Evolutionary conservation across 345 rosid species (phyloP).

Genomic region (Eucalyptus grandis): DNA sequence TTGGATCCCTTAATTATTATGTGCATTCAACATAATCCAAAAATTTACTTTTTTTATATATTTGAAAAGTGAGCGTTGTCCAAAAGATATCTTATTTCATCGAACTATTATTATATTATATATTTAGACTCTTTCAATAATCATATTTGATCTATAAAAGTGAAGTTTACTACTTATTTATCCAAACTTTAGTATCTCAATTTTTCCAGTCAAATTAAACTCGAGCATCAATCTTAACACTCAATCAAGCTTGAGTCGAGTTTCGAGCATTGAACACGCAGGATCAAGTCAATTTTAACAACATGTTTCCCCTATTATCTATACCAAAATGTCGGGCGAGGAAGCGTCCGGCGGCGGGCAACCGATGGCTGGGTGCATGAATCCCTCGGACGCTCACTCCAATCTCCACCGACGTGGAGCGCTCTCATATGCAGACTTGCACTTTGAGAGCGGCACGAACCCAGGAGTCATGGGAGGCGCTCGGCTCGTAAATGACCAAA

Average conservation of each 20-base stretch:
- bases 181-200: neutral
- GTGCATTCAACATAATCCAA: too few species aligned
- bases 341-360: neutral
- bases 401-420: neutral
- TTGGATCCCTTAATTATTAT: too few species aligned
- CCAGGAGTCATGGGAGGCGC: neutral
- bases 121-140: too few species aligned
- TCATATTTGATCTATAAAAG: too few species aligned
- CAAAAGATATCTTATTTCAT: too few species aligned
- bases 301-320: neutral
- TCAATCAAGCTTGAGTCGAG: neutral
- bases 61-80: too few species aligned
- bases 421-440: neutral
- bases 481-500: neutral
- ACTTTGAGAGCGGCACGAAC: neutral
- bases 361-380: neutral
- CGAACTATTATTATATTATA: too few species aligned
- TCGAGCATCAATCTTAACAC: neutral
- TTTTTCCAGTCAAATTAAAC: neutral
- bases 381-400: neutral
- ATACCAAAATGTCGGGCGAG: neutral
- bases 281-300: neutral
- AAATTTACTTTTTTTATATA: too few species aligned
- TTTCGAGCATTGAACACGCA: too few species aligned
- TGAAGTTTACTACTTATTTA: neutral